A percentile compares a stretch with the other conserved stretches of the same genome.
phyloP scores from a whole-genome alignment of 257 asterid species.

The Nicotiana attenuata region DNA sequence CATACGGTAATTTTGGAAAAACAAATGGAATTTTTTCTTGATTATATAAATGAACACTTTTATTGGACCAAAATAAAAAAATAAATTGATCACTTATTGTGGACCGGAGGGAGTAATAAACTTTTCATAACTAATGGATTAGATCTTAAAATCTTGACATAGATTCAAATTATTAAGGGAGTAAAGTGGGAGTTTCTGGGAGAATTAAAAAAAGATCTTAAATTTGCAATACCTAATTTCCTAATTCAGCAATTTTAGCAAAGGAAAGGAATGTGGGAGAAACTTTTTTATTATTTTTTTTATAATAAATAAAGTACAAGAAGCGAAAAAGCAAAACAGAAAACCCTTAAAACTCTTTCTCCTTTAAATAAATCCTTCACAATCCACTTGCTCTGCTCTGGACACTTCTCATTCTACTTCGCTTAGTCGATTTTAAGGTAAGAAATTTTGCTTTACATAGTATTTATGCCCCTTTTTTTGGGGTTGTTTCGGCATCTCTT shows the following conservation, averaged over 20 bases:
- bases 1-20: too few relatives aligned
- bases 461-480: neutral
- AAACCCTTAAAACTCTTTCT: neutral
- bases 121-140: too few relatives aligned
- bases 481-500: neutral
- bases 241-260: neutral
- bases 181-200: too few relatives aligned
- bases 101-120: too few relatives aligned
- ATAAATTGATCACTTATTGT: too few relatives aligned
- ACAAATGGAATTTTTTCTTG: too few relatives aligned
- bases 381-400: neutral
- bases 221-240: neutral
- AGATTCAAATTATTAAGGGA: too few relatives aligned
- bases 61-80: too few relatives aligned
- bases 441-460: neutral
- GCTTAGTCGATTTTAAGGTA: neutral
- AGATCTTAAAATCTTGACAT: too few relatives aligned
- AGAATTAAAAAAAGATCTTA: neutral
- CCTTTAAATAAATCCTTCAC: neutral
- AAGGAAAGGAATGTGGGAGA: neutral
- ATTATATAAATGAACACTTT: too few relatives aligned
- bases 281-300: too few relatives aligned
- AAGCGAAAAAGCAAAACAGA: neutral
- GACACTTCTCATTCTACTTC: neutral
- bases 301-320: too few relatives aligned